Base-by-base conservation (phyloP, 1,139 yeast species). In the Suhomyces choctaworum region DNA sequence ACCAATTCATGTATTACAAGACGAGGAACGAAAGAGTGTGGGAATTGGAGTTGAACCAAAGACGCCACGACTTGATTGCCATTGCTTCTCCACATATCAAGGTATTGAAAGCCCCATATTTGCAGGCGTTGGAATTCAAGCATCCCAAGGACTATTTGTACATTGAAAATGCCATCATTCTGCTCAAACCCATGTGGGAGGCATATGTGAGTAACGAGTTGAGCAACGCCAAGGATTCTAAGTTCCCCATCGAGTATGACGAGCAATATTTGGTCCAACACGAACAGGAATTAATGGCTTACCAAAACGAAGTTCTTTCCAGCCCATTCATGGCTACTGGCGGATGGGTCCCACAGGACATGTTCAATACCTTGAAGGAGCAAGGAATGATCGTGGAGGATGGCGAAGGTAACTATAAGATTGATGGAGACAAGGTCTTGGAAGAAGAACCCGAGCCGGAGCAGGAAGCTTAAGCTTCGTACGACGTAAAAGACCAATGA, bases 341-440 rank as follows among this genome's bases (percentile, higher is more conserved):
- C 39, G 96, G 96, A 5, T 90, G 97, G 96, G 76, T 92, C 40
- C 96, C 97, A 16, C 95, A 87, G 56, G 96, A 88, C 54, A 78
- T 88, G 83, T 89, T 90, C 55, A 82, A 78, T 28, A 76, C 76
- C 38, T 70, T 88, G 47, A 62, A 77, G 29, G 78, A 77, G 14
- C 81, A 80, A 45, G 94, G 92, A 1, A 68, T 83, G 39, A 66
- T 90, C 35, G 66, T 60, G 21, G 59, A 57, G 32, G 60, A 54
- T 22, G 58, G 51, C 16, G 47, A 60, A 27, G 75, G 73, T 14
- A 61, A 70, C 46, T 66, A 54, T 47, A 53, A 51, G 35, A 49
- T 70, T 27, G 72, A 66, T 36, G 58, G 69, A 21, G 75, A 68
- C 24, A 66, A 64, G 44, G 64, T 59, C 4, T 62, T 70, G 41